Percentiles rank a stretch among this genome's conserved stretches.
Evolutionary conservation across 768 basidiomycete species (phyloP).

Genomic region (Auriculariales sp.): DNA sequence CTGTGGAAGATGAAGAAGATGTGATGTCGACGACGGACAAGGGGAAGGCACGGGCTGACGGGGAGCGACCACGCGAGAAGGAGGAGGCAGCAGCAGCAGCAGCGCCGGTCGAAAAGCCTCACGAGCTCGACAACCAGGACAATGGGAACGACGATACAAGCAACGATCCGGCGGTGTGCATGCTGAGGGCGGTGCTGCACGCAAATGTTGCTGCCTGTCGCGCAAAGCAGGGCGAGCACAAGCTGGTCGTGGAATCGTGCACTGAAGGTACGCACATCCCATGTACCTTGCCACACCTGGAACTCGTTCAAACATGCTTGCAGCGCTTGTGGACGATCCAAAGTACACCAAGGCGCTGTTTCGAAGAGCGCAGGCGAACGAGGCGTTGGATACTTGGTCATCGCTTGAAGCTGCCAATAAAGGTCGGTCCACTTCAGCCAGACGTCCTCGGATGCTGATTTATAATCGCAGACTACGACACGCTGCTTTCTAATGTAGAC

Average conservation of each 20-base stretch:
- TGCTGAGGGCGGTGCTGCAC: conserved; percentile 56
- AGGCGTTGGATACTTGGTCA: conserved; percentile 67
- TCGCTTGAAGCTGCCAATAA: conserved; percentile 70
- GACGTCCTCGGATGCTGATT: background rate
- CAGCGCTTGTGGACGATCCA: conserved; percentile 80
- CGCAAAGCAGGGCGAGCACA: conserved; percentile 67
- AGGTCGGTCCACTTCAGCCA: conserved; percentile 31
- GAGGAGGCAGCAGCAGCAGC: conserved; percentile 10
- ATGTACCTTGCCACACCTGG: background rate
- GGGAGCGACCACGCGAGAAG: conserved; percentile 10
- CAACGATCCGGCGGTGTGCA: conserved; percentile 30
- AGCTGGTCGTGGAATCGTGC: conserved; percentile 68
- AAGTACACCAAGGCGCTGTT: conserved; percentile 77
- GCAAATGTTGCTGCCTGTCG: conserved; percentile 85
- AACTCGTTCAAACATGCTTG: conserved; percentile 2
- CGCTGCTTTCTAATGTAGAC: conserved; percentile 51
- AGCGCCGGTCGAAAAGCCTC: conserved; percentile 11
- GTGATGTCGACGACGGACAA: conserved; percentile 19
- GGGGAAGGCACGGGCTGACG: conserved; percentile 8
- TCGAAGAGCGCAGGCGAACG: conserved; percentile 77
- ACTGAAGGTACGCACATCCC: conserved; percentile 42
- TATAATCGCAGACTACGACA: conserved; percentile 50
- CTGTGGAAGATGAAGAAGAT: no score
- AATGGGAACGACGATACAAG: conserved; percentile 8
- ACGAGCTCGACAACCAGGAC: conserved; percentile 9